Base-by-base conservation (phyloP, 371 early-diverging fungal species). In the Encephalitozoon intestinalis region DNA sequence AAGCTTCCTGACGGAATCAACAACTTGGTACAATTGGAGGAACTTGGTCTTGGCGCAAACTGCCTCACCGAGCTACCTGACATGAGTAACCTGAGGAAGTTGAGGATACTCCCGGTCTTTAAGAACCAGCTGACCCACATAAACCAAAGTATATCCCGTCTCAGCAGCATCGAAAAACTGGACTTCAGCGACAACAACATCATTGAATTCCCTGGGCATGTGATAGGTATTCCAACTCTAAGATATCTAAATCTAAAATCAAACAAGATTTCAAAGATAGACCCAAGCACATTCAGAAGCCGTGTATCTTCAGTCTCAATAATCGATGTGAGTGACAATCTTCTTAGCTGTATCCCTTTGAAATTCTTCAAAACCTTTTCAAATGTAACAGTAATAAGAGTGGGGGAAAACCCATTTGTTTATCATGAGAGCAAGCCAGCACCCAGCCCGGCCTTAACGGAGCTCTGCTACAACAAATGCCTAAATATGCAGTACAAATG, bases 31-130 rank as follows among this genome's bases (percentile, higher is more conserved):
- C 82, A 82, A 12, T 80, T 90, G 0, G 88, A 89, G 50, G 89
- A 89, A 73, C 79, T 90, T 40, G 90, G 89, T 0, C 77, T 90
- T 26, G 90, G 89, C 2, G 88, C 88, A 67, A 90, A 90, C 79
- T 72, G 80, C 8, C 70, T 90, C 0, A 70, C 73, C 15, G 73
- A 75, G 0, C 76, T 90, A 0, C 90, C 90, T 2, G 79, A 81
- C 18, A 50, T 85, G n/a, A 67, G 71, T 23, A 75, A 53, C 15
- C 66, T 83, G 31, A 77, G 54, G 28, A 75, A 67, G 30, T 82
- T 85, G 18, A 79, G 78, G 49, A 84, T 85, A 9, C 81, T 85
- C 23, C 84, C 85, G 11, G 73, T 84, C 12, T 85, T 82, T 63
- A 81, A 81, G 69, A 85, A 85, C 67, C 66, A 76, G 21, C 21